A percentile compares a stretch with the other conserved stretches of the same genome.
Conservation (phyloP, 2,329 filamentous ascomycete species). For the Thielaviopsis ethacetica region DNA sequence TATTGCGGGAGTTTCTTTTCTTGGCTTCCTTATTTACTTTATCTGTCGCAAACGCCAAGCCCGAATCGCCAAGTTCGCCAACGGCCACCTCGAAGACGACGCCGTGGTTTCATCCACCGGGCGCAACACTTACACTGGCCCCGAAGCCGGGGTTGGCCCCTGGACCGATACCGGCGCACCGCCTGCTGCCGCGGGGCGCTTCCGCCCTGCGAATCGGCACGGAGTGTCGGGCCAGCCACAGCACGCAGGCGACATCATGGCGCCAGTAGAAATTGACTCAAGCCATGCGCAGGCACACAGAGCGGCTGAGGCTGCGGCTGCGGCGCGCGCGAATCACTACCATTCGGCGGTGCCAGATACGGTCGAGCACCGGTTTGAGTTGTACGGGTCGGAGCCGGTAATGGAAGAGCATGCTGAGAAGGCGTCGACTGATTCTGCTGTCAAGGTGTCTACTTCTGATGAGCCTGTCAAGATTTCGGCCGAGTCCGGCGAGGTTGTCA, state of each 20-base stretch:
- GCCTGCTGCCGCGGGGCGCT: conserved; percentile 12
- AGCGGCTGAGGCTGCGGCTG: not conserved
- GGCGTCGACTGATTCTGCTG: not conserved
- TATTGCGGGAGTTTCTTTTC: conserved; percentile 26
- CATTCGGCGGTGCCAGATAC: conserved; percentile 15
- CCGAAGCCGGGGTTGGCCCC: conserved; percentile 28
- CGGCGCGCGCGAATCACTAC: not conserved
- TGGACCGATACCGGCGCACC: conserved; percentile 25
- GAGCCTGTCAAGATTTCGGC: no score
- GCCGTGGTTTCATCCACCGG: conserved; percentile 16
- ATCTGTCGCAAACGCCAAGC: conserved; percentile 23
- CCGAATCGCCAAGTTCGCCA: conserved; percentile 13
- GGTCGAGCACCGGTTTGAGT: conserved; percentile 24
- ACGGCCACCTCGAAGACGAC: conserved; percentile 10
- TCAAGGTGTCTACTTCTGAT: no score
- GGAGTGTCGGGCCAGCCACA: conserved; percentile 27
- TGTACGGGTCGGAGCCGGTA: conserved; percentile 24
- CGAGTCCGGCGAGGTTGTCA: not conserved
- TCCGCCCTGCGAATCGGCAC: conserved; percentile 16
- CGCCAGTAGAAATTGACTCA: conserved; percentile 35
- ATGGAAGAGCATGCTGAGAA: not conserved
- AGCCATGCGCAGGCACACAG: conserved; percentile 18
- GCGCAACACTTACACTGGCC: conserved; percentile 27
- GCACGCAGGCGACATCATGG: conserved; percentile 31
- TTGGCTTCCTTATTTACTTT: conserved; percentile 20